phyloP scores from a whole-genome alignment of 2,329 filamentous ascomycete genomes.

The Calonectria multiphialidica region DNA sequence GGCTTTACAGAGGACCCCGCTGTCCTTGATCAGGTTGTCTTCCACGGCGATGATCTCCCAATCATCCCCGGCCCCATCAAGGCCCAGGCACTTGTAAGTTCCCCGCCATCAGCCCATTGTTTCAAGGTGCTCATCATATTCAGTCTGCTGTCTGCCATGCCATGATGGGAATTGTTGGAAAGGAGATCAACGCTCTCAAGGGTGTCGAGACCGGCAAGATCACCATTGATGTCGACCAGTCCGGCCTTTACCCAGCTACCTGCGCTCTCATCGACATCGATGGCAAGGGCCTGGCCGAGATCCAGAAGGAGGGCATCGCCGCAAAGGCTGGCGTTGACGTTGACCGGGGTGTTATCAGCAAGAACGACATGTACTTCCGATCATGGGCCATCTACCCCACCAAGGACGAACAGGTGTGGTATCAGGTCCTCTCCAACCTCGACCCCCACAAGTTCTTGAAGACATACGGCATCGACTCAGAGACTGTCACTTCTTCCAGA shows the following conservation, averaged over 20 bases:
- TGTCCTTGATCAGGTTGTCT: slow-evolving; percentile 45
- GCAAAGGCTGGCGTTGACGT: background rate
- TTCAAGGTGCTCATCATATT: background rate
- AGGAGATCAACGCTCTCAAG: slow-evolving; percentile 50
- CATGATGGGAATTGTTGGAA: slow-evolving; percentile 51
- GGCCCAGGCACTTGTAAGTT: slow-evolving; percentile 43
- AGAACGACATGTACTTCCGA: slow-evolving; percentile 7
- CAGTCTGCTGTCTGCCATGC: slow-evolving; percentile 43
- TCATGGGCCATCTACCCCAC: slow-evolving; percentile 2
- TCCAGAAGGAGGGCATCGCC: background rate
- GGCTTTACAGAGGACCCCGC: slow-evolving; percentile 46
- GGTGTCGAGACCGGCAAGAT: slow-evolving; percentile 36
- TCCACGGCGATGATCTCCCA: slow-evolving; percentile 46
- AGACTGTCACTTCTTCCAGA: background rate
- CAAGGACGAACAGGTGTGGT: slow-evolving; percentile 44
- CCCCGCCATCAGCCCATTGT: background rate
- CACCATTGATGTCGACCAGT: slow-evolving; percentile 61
- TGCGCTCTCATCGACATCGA: background rate
- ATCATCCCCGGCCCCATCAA: slow-evolving; percentile 52
- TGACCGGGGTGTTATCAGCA: background rate
- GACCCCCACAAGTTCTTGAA: background rate
- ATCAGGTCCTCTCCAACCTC: background rate
- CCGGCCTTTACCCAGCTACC: slow-evolving; percentile 5
- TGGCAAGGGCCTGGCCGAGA: background rate
- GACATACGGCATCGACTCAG: background rate